Base-by-base conservation (phyloP, 768 basidiomycete genomes). In the Leucocoprinus leucothites region DNA sequence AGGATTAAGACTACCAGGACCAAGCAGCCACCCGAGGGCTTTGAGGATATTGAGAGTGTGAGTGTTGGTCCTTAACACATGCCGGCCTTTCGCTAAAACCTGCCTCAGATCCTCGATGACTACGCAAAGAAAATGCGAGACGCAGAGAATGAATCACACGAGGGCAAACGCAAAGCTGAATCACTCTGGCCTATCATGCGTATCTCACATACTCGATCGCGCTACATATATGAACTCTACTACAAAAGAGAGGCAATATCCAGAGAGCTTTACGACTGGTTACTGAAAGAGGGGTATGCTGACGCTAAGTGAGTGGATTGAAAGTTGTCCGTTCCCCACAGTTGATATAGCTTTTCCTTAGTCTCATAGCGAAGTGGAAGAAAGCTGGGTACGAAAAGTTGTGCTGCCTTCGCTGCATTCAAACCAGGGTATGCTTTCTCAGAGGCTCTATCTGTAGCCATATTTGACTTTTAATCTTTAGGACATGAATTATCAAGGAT, bases 401-500 rank as follows among this genome's bases (percentile, higher is more conserved):
- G 6, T 99, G 97, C 68, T 99, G 97, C 66, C 73, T 98, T 49
- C 79, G 97, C 43, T 99, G 97, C 70, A 98, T 99, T 53, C 96
- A 98, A 72, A 95, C 94, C 3, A 84, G 83, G 74, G 94, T 89
- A 61, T 48, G 60, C 58, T 53, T 57, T n/a, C 13, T 18, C 6
- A 21, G 28, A 18, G 18, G 7, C 2, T 19, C 31, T 18, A 35
- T 3, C 28, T 34, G 16, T 22, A 5, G 34, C 28, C 16, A 43
- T n/a, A 48, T 11, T 19, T 31, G 42, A 22, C 18, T 21, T 51
- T 16, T 35, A 13, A 51, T 59, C 24, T 48, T 2, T 57, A 95
- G 94, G 97, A 98, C 70, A 98, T 98, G 96, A 98, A 98, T 73
- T 98, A 98, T 66, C 90, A 94, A 76, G 97, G 96, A 9, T 96